Evolutionary conservation across 192 early-diverging fungal genomes (phyloP).

Genomic region (Coemansia erecta): DNA sequence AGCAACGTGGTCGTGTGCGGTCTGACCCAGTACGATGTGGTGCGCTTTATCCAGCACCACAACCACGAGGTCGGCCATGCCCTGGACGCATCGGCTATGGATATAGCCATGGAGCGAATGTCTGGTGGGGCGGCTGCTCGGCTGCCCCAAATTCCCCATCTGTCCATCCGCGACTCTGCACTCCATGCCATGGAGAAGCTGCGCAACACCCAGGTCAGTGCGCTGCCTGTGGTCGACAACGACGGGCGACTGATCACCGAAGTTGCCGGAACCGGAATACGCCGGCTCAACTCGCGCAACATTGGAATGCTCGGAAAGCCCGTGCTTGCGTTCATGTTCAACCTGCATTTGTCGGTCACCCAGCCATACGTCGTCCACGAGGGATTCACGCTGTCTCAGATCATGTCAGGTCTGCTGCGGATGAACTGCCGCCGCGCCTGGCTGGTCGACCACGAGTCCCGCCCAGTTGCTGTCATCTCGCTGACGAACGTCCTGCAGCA

Average conservation of each 20-base stretch:
- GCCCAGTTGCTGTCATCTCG: slow-evolving; percentile 42
- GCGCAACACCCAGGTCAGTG: slow-evolving; percentile 33
- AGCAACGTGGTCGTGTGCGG: slow-evolving; percentile 22
- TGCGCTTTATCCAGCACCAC: slow-evolving; percentile 53
- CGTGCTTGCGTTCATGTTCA: slow-evolving; percentile 49
- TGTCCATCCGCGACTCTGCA: slow-evolving; percentile 43
- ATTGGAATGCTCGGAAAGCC: slow-evolving; percentile 44
- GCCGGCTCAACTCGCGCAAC: slow-evolving; percentile 19
- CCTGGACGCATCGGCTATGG: slow-evolving; percentile 17
- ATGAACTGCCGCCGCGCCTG: slow-evolving; percentile 50
- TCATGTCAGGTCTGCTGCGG: slow-evolving; percentile 45
- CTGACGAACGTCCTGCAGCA: slow-evolving; percentile 44
- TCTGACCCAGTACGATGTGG: slow-evolving; percentile 50
- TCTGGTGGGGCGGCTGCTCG: background rate
- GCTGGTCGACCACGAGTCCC: slow-evolving; percentile 36
- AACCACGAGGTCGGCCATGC: slow-evolving; percentile 42
- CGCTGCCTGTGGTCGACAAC: slow-evolving; percentile 47
- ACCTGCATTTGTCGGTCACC: slow-evolving; percentile 15
- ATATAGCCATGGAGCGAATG: slow-evolving; percentile 7
- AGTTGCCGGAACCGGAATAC: slow-evolving; percentile 35
- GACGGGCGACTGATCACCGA: slow-evolving; percentile 44
- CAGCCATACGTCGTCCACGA: slow-evolving; percentile 40
- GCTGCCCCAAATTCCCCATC: slow-evolving; percentile 4
- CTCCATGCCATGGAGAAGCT: slow-evolving; percentile 30
- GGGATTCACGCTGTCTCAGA: slow-evolving; percentile 44